Base-by-base conservation (phyloP, 106 monocot genomes). In the Apostasia ramifera region DNA sequence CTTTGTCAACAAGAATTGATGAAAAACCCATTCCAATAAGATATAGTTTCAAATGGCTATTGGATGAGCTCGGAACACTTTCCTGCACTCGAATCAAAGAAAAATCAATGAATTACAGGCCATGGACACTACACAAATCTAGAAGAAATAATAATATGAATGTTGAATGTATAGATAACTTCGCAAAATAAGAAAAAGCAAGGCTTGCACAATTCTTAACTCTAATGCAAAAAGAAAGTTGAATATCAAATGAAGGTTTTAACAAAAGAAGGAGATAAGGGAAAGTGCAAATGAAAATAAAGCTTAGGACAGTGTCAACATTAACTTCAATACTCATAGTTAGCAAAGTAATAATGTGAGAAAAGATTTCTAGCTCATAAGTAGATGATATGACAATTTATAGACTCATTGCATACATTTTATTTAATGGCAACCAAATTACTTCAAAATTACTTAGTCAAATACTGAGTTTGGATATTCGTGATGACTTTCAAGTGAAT, bases 11-110 rank as follows among this genome's bases (percentile, higher is more conserved):
- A 69, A 92, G 80, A 47, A 63, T 59, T 52, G 82, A 62, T 61
- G 77, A 83, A 78, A 92, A 92, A 7, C 92, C 92, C 92, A 92
- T 92, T 6, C 79, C 88, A 65, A 92, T 65, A 81, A 92, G 88
- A 65, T 78, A 55, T 53, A 74, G 76, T 72, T 78, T 92, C 60
- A 85, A 61, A 65, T 73, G 70, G 76, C 81, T 55, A 15, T 46
- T 56, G 52, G 88, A 88, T 53, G 88, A 87, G 48, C 84, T 78
- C 41, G 81, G 63, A 46, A 72, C 48, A 74, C 56, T 66, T 72
- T 71, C 82, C 91, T 91, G 39, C 65, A 84, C n/a, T 47, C 1
- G 8, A 55, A 7, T 46, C 46, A 46, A 2, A 2, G 38, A 71
- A 40, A 55, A 51, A 49, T 13, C 5, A 10, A 40, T 57, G 39